phyloP scores from a whole-genome alignment of 768 basidiomycete genomes.

The Hydnum rufescens region DNA sequence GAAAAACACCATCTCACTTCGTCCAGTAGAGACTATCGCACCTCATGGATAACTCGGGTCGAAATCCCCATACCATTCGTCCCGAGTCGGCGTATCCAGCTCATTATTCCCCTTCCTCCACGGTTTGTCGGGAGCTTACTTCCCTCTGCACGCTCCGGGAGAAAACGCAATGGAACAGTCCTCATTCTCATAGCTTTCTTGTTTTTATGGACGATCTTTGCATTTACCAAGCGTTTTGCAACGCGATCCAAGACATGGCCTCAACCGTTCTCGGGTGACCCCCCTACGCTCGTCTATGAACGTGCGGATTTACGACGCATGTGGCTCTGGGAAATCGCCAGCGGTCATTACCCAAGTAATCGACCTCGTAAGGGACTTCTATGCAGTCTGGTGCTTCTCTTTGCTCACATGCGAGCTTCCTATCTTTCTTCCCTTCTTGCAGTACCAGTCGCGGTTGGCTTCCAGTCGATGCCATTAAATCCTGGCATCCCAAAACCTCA shows the following conservation, averaged over 20 bases:
- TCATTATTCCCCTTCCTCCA: constrained; percentile 41
- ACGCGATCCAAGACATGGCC: constrained; percentile 6
- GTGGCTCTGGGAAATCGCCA: constrained; percentile 89
- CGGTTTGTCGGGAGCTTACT: too few relatives aligned
- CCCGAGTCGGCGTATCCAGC: constrained; percentile 31
- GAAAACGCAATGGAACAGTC: constrained; percentile 11
- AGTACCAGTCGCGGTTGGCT: constrained; percentile 44
- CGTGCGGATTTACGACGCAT: constrained; percentile 70
- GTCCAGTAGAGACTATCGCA: background rate
- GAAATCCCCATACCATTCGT: constrained; percentile 35
- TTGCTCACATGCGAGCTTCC: too few relatives aligned
- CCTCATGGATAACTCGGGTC: constrained; percentile 31
- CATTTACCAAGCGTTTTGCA: background rate
- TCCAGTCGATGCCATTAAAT: constrained; percentile 39
- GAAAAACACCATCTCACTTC: constrained; percentile 11
- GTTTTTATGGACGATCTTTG: background rate
- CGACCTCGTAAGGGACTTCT: constrained; percentile 37
- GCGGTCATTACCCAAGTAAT: constrained; percentile 84
- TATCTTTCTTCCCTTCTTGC: too few relatives aligned
- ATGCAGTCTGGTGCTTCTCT: too few relatives aligned
- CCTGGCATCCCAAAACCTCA: constrained; percentile 49
- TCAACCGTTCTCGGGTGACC: constrained; percentile 6
- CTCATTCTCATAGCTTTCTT: background rate
- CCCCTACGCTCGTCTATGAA: constrained; percentile 50
- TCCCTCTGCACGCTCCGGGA: constrained; percentile 31